A percentile compares a stretch with the other conserved stretches of the same genome.
phyloP scores from a whole-genome alignment of 352 stramenopile genomes.

The Globisporangium okanoganense region DNA sequence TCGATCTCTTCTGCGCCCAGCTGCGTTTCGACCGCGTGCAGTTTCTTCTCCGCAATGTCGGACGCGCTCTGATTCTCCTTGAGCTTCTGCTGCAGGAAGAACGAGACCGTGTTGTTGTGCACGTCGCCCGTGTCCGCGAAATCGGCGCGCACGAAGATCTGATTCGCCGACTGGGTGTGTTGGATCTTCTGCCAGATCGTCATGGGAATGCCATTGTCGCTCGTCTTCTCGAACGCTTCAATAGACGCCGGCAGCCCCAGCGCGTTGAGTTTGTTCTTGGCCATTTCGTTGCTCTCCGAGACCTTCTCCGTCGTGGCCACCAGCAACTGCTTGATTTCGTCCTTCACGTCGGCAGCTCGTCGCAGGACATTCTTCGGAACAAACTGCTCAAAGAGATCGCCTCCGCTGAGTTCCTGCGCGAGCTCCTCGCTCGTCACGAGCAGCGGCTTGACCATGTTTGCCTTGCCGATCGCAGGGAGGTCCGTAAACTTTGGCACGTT shows the following conservation, averaged over 20 bases:
- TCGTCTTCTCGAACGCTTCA: slow-evolving; percentile 70
- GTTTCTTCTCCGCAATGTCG: slow-evolving; percentile 50
- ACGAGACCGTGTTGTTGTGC: slow-evolving; percentile 23
- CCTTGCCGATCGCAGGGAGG: slow-evolving; percentile 53
- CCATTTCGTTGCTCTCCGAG: slow-evolving; percentile 39
- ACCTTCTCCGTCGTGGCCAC: slow-evolving; percentile 36
- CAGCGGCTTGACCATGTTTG: slow-evolving; percentile 63
- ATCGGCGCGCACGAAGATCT: slow-evolving; percentile 16
- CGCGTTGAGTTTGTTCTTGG: slow-evolving; percentile 46
- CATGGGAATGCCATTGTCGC: slow-evolving; percentile 47
- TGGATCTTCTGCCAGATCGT: slow-evolving; percentile 56
- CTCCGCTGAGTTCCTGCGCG: slow-evolving; percentile 41
- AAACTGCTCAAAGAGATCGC: slow-evolving; percentile 71
- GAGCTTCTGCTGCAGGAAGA: slow-evolving; percentile 45
- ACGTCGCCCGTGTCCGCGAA: background rate
- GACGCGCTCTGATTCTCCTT: slow-evolving; percentile 49
- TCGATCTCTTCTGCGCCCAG: slow-evolving; percentile 60
- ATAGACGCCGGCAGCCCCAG: slow-evolving; percentile 73
- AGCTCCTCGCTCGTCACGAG: slow-evolving; percentile 45
- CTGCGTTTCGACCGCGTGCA: slow-evolving; percentile 47
- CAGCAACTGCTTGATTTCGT: slow-evolving; percentile 46
- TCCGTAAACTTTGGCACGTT: slow-evolving; percentile 60
- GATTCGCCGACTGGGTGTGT: slow-evolving; percentile 33
- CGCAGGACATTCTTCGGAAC: slow-evolving; percentile 52
- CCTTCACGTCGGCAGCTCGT: slow-evolving; percentile 40